Percentiles rank a stretch among this genome's conserved stretches.
Conservation (phyloP, 164 flowering plant species). For the Liquidambar formosana region DNA sequence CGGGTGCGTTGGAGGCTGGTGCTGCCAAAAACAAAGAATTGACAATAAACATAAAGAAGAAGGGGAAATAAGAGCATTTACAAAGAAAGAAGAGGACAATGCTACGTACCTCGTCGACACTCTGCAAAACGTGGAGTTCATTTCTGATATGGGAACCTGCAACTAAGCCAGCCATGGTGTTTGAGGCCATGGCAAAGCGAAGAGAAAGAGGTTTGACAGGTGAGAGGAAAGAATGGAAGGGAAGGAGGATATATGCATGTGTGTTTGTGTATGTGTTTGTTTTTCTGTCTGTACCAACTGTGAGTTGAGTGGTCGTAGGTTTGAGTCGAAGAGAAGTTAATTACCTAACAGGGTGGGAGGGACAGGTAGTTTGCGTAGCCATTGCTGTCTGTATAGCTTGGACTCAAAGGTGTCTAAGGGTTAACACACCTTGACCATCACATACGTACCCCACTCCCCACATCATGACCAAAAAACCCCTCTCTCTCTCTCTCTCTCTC, state of each 20-base stretch:
- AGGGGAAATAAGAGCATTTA: too few species aligned
- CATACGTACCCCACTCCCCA: too few species aligned
- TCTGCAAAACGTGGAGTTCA: constrained; percentile 37
- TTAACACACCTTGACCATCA: too few species aligned
- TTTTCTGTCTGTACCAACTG: constrained; percentile 39
- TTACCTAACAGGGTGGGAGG: constrained; percentile 8
- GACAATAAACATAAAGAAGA: too few species aligned
- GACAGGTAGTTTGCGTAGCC: constrained; percentile 7
- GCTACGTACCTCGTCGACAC: constrained; percentile 41
- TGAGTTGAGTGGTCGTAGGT: constrained; percentile 71
- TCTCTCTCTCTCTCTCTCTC: too few species aligned
- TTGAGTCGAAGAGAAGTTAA: constrained; percentile 85
- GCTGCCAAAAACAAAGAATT: constrained; percentile 20
- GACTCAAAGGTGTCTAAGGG: constrained; percentile 21
- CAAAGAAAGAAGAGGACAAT: too few species aligned
- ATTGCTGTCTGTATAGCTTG: constrained; percentile 20
- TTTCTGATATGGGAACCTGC: constrained; percentile 44
- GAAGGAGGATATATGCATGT: constrained; percentile 8
- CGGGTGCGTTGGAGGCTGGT: constrained; percentile 29
- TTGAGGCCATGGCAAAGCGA: constrained; percentile 31
- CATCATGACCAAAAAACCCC: too few species aligned
- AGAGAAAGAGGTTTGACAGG: not conserved
- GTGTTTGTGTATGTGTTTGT: constrained; percentile 10
- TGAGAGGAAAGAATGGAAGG: not conserved
- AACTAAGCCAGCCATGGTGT: constrained; percentile 49